phyloP scores from a whole-genome alignment of 2,329 filamentous ascomycete genomes.

The Sporothrix euskadiensis region DNA sequence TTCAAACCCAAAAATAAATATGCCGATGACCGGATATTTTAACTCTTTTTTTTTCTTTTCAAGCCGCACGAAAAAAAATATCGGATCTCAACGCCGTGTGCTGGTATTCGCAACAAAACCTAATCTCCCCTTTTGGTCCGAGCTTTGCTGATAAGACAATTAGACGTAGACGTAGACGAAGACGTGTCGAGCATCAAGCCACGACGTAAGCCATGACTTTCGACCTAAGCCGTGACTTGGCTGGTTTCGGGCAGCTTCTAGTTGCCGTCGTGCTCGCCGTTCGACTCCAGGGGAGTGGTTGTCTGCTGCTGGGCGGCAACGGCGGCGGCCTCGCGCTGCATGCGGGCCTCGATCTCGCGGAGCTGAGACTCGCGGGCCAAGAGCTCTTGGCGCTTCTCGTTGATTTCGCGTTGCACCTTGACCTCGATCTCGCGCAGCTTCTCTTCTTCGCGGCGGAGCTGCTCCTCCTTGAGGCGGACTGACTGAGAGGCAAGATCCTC shows the following conservation, averaged over 20 bases:
- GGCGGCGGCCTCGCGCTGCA: constrained; percentile 79
- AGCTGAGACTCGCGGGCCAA: constrained; percentile 96
- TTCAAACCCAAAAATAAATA: constrained; percentile 33
- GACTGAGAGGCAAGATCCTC: constrained; percentile 96
- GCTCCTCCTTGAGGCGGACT: constrained; percentile 98
- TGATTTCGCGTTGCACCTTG: constrained; percentile 99
- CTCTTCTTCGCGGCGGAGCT: constrained; percentile 98
- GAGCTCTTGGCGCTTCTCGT: constrained; percentile 98
- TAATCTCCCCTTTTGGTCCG: constrained; percentile 25
- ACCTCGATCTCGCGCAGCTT: constrained; percentile 99
- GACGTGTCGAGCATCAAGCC: constrained; percentile 22
- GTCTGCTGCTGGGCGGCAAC: constrained; percentile 43
- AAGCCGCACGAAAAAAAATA: constrained; percentile 18
- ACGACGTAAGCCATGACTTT: constrained; percentile 18
- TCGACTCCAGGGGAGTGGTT: constrained; percentile 48
- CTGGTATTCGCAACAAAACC: constrained; percentile 26
- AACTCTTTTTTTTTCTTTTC: constrained; percentile 28
- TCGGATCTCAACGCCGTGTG: constrained; percentile 50
- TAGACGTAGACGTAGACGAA: neutral
- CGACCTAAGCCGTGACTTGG: constrained; percentile 20
- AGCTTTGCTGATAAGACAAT: neutral
- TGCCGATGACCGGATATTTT: constrained; percentile 47
- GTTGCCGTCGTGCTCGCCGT: constrained; percentile 58
- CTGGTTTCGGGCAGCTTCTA: constrained; percentile 36
- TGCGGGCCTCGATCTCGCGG: constrained; percentile 96